Base-by-base conservation (phyloP, 306 rosid species). In the Vigna unguiculata region DNA sequence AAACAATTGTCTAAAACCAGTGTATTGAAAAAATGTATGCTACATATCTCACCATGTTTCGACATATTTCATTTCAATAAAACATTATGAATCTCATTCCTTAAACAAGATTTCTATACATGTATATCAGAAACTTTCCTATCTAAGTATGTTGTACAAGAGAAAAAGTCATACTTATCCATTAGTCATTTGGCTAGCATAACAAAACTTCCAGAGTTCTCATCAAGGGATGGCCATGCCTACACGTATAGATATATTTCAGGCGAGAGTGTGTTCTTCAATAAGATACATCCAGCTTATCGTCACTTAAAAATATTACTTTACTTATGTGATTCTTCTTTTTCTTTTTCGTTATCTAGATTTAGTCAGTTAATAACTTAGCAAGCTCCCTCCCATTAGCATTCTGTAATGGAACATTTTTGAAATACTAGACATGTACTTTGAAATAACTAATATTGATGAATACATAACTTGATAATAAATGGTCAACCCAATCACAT, bases 171-270 rank as follows among this genome's bases (percentile, higher is more conserved):
- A 24, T 46, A 55, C 65, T 19, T 5, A 76, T 17, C 57, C 52
- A 46, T 58, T 16, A 55, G 55, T 66, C 49, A 77, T 47, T 54
- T 41, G 12, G 34, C 28, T 51, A 16, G 9, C 52, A 63, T 62
- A 34, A 66, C 55, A 57, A 66, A 36, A 63, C 49, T 81, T 80
- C 74, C 66, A 66, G 28, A 21, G 73, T 64, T 20, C 48, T 51
- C 52, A 64, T 64, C 64, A 47, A 19, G 14, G 22, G 49, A 15
- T 21, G 20, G 71, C n/a, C 8, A 60, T 57, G 30, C 15, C 20
- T 22, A 68, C 45, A 41, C n/a, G 19, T 53, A 30, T 46, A 80
- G 58, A 47, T 64, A 69, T 32, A 47, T 59, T 54, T 43, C 79
- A 73, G 65, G 67, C 25, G 19, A 32, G 64, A 52, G 57, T 43